Evolutionary conservation across 805 yeast genomes (phyloP), one percentile per base, ranked within the genome.

Genomic region (Yarrowia divulgata): DNA sequence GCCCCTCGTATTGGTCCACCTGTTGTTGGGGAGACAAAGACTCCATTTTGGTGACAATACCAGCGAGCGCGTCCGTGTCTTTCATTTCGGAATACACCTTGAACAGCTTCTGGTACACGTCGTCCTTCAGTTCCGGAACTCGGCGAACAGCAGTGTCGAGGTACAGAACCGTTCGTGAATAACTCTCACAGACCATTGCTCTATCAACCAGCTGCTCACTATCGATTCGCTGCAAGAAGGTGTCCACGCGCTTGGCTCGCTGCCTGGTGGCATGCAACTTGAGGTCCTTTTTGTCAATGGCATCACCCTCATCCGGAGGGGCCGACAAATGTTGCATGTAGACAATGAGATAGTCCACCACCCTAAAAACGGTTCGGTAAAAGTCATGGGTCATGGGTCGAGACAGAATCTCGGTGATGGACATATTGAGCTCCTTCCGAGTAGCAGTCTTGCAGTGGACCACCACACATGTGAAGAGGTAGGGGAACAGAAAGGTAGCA

Each of bases 61-160:
- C 99, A 75, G 90, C 93, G 40, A 95, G 81, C 0, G 97, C 88
- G 80, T 95, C 99, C 45, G 88, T 84, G 75, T 96, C 99, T 73
- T 92, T 94, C 62, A 95, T 86, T 69, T 87, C 89, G 8, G 97
- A 89, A 77, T 95, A 95, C 81, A 93, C 90, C 35, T 84, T 83
- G 73, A 91, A 92, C n/a, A 95, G 71, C 37, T 73, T 74, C 39
- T 48, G 55, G 29, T 48, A 48, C 23, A 63, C 57, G 10, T 48
- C 55, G 19, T 63, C 68, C 29, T 63, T 40, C 57, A 37, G 19
- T 19, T 48, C 57, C 0, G 55, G 68, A 39, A 63, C 48, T 12
- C 74, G 69, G 39, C 75, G 73, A 3, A 77, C 70, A 4, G 68
- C 68, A 14, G 69, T 72, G 73, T 95, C 99, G 74, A 91, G 81